Percentiles rank a stretch among this genome's conserved stretches.
These are phyloP conservation scores for Knufia petricola DNA, from an alignment of 2,329 filamentous ascomycete species.

Conservation along the genomic window DNA sequence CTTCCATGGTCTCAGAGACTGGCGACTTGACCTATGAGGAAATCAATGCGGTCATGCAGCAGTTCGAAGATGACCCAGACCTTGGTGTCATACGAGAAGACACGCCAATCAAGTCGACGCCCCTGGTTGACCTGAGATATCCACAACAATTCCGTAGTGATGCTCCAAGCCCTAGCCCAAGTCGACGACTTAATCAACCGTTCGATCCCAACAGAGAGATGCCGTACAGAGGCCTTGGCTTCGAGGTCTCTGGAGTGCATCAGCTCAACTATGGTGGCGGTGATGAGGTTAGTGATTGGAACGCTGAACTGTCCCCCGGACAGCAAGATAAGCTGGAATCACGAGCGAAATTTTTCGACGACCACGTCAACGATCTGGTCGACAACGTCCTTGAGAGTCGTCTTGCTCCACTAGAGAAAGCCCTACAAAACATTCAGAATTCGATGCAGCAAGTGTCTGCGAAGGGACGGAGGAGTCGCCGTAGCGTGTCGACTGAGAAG, in stretches of 20 bases:
- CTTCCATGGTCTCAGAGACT: neutral
- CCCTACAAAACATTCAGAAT: conserved; percentile 65
- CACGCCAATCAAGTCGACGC: conserved; percentile 35
- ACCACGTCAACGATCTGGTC: conserved; percentile 77
- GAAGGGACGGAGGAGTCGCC: conserved; percentile 48
- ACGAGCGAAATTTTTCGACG: conserved; percentile 81
- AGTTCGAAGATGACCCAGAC: conserved; percentile 66
- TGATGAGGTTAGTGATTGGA: conserved; percentile 66
- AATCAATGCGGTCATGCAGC: conserved; percentile 85
- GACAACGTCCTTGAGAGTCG: conserved; percentile 65
- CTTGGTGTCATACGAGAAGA: conserved; percentile 60
- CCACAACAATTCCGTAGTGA: conserved; percentile 53
- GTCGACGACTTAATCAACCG: conserved; percentile 4
- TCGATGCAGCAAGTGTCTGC: conserved; percentile 52
- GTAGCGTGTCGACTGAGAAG: conserved; percentile 60
- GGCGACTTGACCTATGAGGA: conserved; percentile 43
- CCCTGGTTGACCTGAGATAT: conserved; percentile 36
- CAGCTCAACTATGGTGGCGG: conserved; percentile 51
- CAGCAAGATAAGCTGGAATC: conserved; percentile 76
- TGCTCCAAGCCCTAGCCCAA: conserved; percentile 63
- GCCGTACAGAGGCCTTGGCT: conserved; percentile 45
- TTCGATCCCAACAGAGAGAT: conserved; percentile 17
- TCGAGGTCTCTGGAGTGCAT: conserved; percentile 35
- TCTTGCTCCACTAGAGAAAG: conserved; percentile 70
- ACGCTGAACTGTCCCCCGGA: conserved; percentile 69